These are phyloP conservation scores for Melaleuca alternifolia DNA, from an alignment of 345 rosid genomes.

Conservation along the genomic window DNA sequence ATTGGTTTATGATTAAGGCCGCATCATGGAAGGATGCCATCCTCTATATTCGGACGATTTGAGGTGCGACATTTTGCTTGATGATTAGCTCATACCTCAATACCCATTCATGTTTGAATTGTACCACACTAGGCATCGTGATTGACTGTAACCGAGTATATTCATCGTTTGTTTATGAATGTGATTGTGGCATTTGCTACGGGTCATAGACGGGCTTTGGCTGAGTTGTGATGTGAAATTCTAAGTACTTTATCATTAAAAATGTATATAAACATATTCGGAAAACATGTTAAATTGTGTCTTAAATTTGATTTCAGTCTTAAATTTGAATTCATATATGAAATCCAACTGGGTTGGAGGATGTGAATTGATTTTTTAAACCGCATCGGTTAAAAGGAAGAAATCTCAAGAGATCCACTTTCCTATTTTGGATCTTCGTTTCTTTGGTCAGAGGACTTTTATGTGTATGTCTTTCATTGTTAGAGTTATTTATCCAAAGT, in stretches of 20 bases:
- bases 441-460: neutral
- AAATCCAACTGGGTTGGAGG: neutral
- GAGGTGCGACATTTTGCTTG: neutral
- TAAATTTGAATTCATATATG: too few relatives aligned
- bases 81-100: neutral
- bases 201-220: neutral
- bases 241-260: neutral
- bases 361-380: too few relatives aligned
- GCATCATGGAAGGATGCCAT: conserved; percentile 27
- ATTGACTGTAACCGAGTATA: neutral
- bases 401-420: neutral
- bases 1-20: too few relatives aligned
- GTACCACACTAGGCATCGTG: neutral
- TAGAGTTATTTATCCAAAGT: neutral
- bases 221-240: neutral
- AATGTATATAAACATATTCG: neutral
- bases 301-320: too few relatives aligned
- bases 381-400: too few relatives aligned
- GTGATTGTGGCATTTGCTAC: neutral
- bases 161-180: too few relatives aligned
- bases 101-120: neutral
- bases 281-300: neutral
- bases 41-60: neutral
- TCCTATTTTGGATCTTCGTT: neutral
- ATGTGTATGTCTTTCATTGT: neutral